A percentile compares a stretch with the other conserved stretches of the same genome.
Evolutionary conservation across 176 grass and related monocot genomes (phyloP).

Genomic region (Zoysia pacifica): DNA sequence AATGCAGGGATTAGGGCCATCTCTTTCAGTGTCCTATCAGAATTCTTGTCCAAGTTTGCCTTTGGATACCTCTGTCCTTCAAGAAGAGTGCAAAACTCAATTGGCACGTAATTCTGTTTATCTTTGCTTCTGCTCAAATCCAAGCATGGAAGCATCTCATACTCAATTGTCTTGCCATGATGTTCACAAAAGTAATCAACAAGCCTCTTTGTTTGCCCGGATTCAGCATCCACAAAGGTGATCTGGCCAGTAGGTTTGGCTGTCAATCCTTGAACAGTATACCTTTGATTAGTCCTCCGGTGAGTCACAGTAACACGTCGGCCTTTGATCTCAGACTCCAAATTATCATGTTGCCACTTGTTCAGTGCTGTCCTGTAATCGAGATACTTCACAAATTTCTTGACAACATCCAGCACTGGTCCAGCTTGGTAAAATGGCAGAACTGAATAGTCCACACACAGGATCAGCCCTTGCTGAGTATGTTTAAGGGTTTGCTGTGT

Average conservation of each 20-base stretch:
- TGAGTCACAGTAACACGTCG: constrained; percentile 57
- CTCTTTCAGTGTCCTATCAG: background rate
- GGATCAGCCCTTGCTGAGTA: constrained; percentile 47
- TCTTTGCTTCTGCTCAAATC: constrained; percentile 66
- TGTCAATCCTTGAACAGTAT: constrained; percentile 56
- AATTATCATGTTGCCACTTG: background rate
- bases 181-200: constrained; percentile 49
- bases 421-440: constrained; percentile 54
- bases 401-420: constrained; percentile 39
- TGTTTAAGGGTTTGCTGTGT: constrained; percentile 52
- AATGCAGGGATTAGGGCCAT: constrained; percentile 31
- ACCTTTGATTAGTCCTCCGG: constrained; percentile 51
- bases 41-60: constrained; percentile 25
- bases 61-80: constrained; percentile 66
- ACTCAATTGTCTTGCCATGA: constrained; percentile 39
- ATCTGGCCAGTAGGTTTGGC: constrained; percentile 40
- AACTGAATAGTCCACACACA: constrained; percentile 57
- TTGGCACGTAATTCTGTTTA: constrained; percentile 51
- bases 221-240: constrained; percentile 51
- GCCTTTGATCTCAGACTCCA: constrained; percentile 41
- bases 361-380: constrained; percentile 32
- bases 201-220: constrained; percentile 38
- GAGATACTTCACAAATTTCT: background rate
- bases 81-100: constrained; percentile 58
- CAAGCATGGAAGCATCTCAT: constrained; percentile 58